Percentiles rank a stretch among this genome's conserved stretches.
Evolutionary conservation across 192 early-diverging fungal species (phyloP).

Genomic region (Chytriomyces confervae): DNA sequence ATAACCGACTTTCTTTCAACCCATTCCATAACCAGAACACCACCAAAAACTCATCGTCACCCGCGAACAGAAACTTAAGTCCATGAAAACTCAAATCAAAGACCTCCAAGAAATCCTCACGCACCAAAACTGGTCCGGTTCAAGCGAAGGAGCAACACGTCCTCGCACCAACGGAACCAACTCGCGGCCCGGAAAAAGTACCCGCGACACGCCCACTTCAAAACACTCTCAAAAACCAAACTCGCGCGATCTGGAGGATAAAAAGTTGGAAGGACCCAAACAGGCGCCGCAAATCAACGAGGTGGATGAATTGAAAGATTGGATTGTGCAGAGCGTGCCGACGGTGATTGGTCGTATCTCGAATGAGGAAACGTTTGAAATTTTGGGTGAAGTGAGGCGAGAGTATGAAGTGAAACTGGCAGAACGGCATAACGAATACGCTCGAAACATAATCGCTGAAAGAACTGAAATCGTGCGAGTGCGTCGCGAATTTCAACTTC

Average conservation of each 20-base stretch:
- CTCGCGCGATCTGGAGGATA: not conserved
- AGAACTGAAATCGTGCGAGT: not conserved
- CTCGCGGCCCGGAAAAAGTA: not conserved
- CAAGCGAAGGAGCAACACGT: not conserved
- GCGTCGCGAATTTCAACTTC: constrained; percentile 1
- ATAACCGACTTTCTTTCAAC: not conserved
- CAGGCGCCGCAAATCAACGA: not conserved
- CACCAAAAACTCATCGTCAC: constrained; percentile 16
- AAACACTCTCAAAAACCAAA: not conserved
- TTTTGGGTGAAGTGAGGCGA: constrained; percentile 2
- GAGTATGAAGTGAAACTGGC: constrained; percentile 19
- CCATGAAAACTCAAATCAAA: constrained; percentile 22
- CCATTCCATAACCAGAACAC: constrained; percentile 18
- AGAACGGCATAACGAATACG: not conserved
- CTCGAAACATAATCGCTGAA: constrained; percentile 20
- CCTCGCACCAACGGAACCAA: not conserved
- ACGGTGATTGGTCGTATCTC: constrained; percentile 13
- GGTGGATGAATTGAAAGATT: constrained; percentile 18
- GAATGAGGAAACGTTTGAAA: constrained; percentile 7
- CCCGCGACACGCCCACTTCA: not conserved
- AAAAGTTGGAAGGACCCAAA: not conserved
- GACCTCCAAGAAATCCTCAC: constrained; percentile 2
- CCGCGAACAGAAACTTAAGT: constrained; percentile 14
- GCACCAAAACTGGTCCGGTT: not conserved
- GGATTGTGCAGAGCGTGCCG: constrained; percentile 11